These are phyloP conservation scores for Daedalea quercina DNA, from an alignment of 768 basidiomycete genomes.

Conservation along the genomic window DNA sequence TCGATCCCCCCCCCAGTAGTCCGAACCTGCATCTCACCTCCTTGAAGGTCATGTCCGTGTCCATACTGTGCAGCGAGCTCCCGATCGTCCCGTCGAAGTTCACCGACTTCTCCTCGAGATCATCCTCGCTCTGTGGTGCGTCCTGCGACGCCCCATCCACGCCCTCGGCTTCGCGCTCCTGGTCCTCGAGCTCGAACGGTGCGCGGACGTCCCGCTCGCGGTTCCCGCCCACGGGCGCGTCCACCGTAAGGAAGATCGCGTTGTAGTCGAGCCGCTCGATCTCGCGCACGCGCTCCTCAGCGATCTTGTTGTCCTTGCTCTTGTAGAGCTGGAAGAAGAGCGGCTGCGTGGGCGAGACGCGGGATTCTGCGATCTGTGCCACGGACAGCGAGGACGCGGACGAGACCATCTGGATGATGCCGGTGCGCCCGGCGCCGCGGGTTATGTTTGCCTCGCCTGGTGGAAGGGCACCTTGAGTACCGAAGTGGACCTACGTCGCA, in stretches of 20 bases:
- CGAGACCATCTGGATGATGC: conserved; percentile 83
- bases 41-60: conserved; percentile 74
- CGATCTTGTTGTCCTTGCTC: conserved; percentile 56
- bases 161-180: conserved; percentile 16
- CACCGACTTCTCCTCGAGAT: conserved; percentile 21
- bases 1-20: not conserved
- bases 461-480: not conserved
- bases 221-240: conserved; percentile 75
- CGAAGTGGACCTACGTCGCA: not conserved
- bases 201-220: conserved; percentile 67
- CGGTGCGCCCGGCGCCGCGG: conserved; percentile 52
- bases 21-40: conserved; percentile 22
- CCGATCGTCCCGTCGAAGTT: conserved; percentile 59
- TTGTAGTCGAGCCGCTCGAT: conserved; percentile 73
- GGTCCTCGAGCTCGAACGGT: conserved; percentile 49
- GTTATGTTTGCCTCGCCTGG: conserved; percentile 82
- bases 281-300: conserved; percentile 63
- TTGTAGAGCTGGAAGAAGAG: conserved; percentile 88
- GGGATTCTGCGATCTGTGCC: conserved; percentile 51
- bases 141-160: conserved; percentile 18
- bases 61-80: conserved; percentile 56
- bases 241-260: conserved; percentile 88
- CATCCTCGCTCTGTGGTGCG: conserved; percentile 20
- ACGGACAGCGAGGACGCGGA: conserved; percentile 68
- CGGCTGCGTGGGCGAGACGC: conserved; percentile 45